These are phyloP conservation scores for Rhynchosporium secalis DNA, from an alignment of 2,329 filamentous ascomycete species.

Conservation along the genomic window DNA sequence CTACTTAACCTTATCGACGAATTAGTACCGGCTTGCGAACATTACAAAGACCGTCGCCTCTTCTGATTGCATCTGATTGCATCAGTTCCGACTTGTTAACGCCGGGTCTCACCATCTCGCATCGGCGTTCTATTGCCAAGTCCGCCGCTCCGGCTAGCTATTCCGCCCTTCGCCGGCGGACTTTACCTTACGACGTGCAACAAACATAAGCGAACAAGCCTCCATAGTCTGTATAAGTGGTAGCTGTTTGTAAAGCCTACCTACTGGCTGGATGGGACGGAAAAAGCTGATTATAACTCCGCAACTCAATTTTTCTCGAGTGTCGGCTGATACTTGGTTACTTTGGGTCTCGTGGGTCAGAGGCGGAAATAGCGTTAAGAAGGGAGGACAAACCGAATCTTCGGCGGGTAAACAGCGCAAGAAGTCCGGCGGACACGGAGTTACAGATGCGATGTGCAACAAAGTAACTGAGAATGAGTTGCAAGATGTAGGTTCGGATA, in stretches of 20 bases:
- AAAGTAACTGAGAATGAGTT: not conserved
- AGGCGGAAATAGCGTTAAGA: not conserved
- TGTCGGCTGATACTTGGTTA: too few species aligned
- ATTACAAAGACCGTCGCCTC: too few species aligned
- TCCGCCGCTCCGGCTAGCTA: not conserved
- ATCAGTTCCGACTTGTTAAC: not conserved
- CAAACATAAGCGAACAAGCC: not conserved
- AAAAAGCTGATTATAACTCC: too few species aligned
- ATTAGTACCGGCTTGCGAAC: too few species aligned
- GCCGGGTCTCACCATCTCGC: not conserved
- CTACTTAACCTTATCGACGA: not conserved
- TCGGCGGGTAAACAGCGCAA: not conserved
- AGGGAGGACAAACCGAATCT: not conserved
- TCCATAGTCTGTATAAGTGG: too few species aligned
- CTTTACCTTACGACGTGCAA: not conserved
- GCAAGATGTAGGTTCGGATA: not conserved
- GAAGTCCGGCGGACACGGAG: conserved; percentile 1
- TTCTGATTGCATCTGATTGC: too few species aligned
- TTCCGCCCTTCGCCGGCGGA: conserved; percentile 1
- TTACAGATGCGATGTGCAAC: conserved; percentile 9
- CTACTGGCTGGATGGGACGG: too few species aligned
- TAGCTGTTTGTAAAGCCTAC: not conserved
- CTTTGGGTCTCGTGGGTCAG: too few species aligned
- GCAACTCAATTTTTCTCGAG: too few species aligned
- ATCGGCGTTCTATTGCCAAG: not conserved